Percentiles rank a stretch among this genome's conserved stretches.
phyloP scores from a whole-genome alignment of 371 early-diverging fungal genomes.

The Aphelidium insulamus region DNA sequence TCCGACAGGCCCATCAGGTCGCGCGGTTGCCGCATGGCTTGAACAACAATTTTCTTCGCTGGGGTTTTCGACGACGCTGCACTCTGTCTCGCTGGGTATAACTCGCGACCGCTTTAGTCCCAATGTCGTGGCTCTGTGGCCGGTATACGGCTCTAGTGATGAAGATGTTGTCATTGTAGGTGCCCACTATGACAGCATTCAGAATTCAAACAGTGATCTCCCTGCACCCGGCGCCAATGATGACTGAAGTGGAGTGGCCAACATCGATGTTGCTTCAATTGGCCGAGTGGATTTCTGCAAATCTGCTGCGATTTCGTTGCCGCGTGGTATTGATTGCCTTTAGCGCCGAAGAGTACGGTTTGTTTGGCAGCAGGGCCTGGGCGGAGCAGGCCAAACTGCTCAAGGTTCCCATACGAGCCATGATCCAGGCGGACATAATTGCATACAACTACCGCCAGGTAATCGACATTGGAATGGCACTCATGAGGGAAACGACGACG shows the following conservation, averaged over 20 bases:
- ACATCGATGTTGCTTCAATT: slow-evolving; percentile 11
- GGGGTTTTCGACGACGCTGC: no score
- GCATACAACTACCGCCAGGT: slow-evolving; percentile 14
- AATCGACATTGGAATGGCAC: slow-evolving; percentile 13
- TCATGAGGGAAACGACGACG: slow-evolving; percentile 11
- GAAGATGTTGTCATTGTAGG: slow-evolving; percentile 14
- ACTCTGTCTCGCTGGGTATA: no score
- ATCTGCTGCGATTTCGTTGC: slow-evolving; percentile 8
- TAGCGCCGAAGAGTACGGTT: slow-evolving; percentile 16
- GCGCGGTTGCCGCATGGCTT: no score
- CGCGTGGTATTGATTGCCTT: slow-evolving; percentile 15
- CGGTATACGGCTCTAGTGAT: no score
- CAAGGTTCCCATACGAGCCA: slow-evolving; percentile 7
- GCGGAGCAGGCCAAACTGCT: slow-evolving; percentile 7
- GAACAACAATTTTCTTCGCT: no score
- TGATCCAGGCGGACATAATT: slow-evolving; percentile 17
- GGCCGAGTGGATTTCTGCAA: slow-evolving; percentile 6
- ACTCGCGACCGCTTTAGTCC: no score
- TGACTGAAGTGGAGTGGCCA: slow-evolving; percentile 12
- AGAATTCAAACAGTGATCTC: slow-evolving; percentile 9
- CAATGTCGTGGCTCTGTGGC: no score
- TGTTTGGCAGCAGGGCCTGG: slow-evolving; percentile 13
- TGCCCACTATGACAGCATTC: slow-evolving; percentile 14
- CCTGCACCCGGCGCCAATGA: slow-evolving; percentile 17
- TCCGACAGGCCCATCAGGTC: no score